These are phyloP conservation scores for Takashimella tepidaria DNA, from an alignment of 1,284 basidiomycete genomes.

Conservation along the genomic window DNA sequence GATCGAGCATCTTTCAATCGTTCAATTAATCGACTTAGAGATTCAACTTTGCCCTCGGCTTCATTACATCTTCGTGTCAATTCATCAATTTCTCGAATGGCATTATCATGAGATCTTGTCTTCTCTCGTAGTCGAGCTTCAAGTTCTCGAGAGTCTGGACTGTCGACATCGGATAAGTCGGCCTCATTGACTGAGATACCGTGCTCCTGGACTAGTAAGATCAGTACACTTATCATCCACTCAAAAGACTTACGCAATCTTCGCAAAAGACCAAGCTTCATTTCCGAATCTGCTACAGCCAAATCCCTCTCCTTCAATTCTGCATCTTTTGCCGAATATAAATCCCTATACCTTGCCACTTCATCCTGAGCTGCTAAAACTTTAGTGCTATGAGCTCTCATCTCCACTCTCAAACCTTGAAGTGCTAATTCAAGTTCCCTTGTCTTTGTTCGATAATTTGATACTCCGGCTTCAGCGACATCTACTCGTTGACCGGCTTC, in stretches of 20 bases:
- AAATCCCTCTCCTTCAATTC: slow-evolving; percentile 64
- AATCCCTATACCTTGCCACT: slow-evolving; percentile 63
- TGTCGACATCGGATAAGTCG: slow-evolving; percentile 49
- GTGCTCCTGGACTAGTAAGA: slow-evolving; percentile 69
- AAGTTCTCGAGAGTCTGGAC: slow-evolving; percentile 54
- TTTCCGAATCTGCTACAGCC: slow-evolving; percentile 64
- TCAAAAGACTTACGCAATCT: slow-evolving; percentile 57
- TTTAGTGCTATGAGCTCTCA: slow-evolving; percentile 71
- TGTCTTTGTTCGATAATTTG: slow-evolving; percentile 62
- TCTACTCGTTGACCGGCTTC: slow-evolving; percentile 68
- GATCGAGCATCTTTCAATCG: slow-evolving; percentile 53
- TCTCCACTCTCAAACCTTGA: slow-evolving; percentile 65
- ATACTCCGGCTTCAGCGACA: slow-evolving; percentile 63
- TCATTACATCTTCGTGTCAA: slow-evolving; percentile 62
- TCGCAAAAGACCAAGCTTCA: slow-evolving; percentile 75
- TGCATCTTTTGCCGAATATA: slow-evolving; percentile 63
- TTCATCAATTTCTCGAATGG: slow-evolving; percentile 48
- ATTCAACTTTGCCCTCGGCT: slow-evolving; percentile 62
- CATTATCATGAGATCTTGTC: slow-evolving; percentile 63
- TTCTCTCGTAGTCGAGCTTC: slow-evolving; percentile 69
- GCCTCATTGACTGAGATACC: slow-evolving; percentile 72
- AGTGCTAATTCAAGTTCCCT: slow-evolving; percentile 67
- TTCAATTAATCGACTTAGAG: slow-evolving; percentile 63
- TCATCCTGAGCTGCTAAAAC: slow-evolving; percentile 69
- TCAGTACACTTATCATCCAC: not conserved